A percentile compares a stretch with the other conserved stretches of the same genome.
phyloP scores from a whole-genome alignment of 768 basidiomycete species.

The Phylloporus rhodoxanthus region DNA sequence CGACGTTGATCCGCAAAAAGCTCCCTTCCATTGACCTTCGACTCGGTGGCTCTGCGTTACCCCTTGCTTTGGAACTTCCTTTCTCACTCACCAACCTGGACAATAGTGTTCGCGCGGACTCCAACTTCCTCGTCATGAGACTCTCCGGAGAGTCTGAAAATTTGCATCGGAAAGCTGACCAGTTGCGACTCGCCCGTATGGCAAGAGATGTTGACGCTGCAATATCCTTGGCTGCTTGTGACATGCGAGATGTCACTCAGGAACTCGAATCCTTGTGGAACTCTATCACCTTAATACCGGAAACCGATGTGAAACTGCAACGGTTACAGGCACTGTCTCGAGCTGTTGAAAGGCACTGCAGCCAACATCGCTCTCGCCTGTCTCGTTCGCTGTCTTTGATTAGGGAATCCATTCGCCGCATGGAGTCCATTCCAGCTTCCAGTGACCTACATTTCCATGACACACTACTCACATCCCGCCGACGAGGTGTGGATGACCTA shows the following conservation, averaged over 20 bases:
- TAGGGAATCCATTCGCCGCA: constrained; percentile 47
- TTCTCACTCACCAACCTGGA: constrained; percentile 59
- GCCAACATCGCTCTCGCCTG: constrained; percentile 34
- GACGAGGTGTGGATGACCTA: constrained; percentile 45
- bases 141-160: constrained; percentile 50
- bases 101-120: constrained; percentile 58
- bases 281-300: constrained; percentile 28
- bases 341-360: constrained; percentile 33
- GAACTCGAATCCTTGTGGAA: constrained; percentile 37
- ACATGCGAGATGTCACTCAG: constrained; percentile 36
- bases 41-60: constrained; percentile 31
- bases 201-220: constrained; percentile 49
- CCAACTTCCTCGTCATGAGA: constrained; percentile 62
- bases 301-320: constrained; percentile 26
- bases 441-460: constrained; percentile 44
- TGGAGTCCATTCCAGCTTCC: constrained; percentile 45
- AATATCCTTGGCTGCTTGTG: constrained; percentile 32
- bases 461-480: constrained; percentile 43
- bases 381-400: constrained; percentile 47
- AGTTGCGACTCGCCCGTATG: constrained; percentile 47
- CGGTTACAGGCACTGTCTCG: constrained; percentile 35
- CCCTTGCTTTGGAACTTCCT: constrained; percentile 37
- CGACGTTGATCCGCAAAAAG: constrained; percentile 29
- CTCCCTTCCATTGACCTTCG: constrained; percentile 33
- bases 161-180: constrained; percentile 42